Evolutionary conservation across 805 yeast genomes (phyloP), one percentile per base, ranked within the genome.

Genomic region (Kluyveromyces siamensis): DNA sequence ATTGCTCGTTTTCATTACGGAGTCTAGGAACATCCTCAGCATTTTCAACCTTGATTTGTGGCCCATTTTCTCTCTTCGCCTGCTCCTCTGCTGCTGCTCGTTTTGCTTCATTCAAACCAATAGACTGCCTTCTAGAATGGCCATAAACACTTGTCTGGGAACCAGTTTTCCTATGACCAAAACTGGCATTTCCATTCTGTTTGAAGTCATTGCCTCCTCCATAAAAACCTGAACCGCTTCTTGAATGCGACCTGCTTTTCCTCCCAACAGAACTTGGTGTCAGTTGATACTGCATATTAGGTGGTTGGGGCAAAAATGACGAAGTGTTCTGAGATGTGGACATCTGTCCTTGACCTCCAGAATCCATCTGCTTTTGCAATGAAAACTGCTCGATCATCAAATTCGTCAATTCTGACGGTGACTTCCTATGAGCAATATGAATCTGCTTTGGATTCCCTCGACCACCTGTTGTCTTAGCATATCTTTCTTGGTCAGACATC

Each of bases 371-470:
- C 58, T 91, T 89, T 67, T 93, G 97, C 50, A 93, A 74, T 35
- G 73, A 82, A 63, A 85, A 80, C 62, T 86, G 95, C 68, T 91
- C 98, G 59, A 87, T 74, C 96, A 91, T 91, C 55, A 91, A 72
- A 48, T 84, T 85, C 2, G 98, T 91, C 64, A 93, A 74, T 65
- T 93, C 99, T 56, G 90, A 81, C n/a, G 97, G 97, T 2, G 97
- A 85, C 52, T 96, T 78, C 61, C 98, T 79, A 61, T 93, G 98
- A n/a, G 98, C 98, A 55, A 91, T 89, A 69, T 89, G 95, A 51
- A 93, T 74, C 52, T 79, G 80, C 55, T 77, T 76, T 38, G 84
- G 83, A 48, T 66, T 66, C 51, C 71, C 72, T 39, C 65, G 70
- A 16, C 65, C 67, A 4, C 72, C 70, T 33, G 62, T 59, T 13